Evolutionary conservation across 106 monocot species (phyloP).

Genomic region (Allium sativum): DNA sequence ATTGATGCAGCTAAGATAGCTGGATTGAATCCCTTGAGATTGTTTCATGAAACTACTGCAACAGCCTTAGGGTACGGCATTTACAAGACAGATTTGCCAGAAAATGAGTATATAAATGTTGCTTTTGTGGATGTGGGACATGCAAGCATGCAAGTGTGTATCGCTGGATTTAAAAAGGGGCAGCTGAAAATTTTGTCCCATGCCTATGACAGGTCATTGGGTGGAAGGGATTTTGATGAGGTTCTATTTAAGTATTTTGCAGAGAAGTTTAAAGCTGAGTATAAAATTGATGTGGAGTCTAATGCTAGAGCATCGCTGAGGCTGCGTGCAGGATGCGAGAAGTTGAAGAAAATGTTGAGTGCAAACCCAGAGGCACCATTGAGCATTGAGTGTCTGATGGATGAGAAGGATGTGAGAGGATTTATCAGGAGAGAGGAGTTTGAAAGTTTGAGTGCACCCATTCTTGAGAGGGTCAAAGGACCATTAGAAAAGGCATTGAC

Average conservation of each 20-base stretch:
- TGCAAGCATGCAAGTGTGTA: slow-evolving; percentile 73
- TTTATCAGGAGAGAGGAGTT: slow-evolving; percentile 77
- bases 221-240: slow-evolving; percentile 86
- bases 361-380: slow-evolving; percentile 81
- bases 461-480: slow-evolving; percentile 49
- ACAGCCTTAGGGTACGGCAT: slow-evolving; percentile 70
- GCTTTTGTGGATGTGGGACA: slow-evolving; percentile 87
- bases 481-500: slow-evolving; percentile 47
- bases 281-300: slow-evolving; percentile 58
- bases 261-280: slow-evolving; percentile 57
- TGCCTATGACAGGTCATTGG: slow-evolving; percentile 52
- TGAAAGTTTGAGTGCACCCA: slow-evolving; percentile 50
- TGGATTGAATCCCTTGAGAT: slow-evolving; percentile 57
- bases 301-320: slow-evolving; percentile 65
- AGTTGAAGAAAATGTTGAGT: slow-evolving; percentile 80
- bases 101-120: slow-evolving; percentile 46
- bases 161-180: slow-evolving; percentile 59
- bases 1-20: slow-evolving; percentile 71
- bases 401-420: slow-evolving; percentile 77
- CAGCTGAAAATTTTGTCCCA: slow-evolving; percentile 51
- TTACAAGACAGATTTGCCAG: slow-evolving; percentile 65
- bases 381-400: slow-evolving; percentile 80
- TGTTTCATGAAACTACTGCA: slow-evolving; percentile 81
- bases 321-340: slow-evolving; percentile 62
- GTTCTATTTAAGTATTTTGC: slow-evolving; percentile 64